phyloP scores from a whole-genome alignment of 352 stramenopile species.

The Phytophthora fragariaefolia region DNA sequence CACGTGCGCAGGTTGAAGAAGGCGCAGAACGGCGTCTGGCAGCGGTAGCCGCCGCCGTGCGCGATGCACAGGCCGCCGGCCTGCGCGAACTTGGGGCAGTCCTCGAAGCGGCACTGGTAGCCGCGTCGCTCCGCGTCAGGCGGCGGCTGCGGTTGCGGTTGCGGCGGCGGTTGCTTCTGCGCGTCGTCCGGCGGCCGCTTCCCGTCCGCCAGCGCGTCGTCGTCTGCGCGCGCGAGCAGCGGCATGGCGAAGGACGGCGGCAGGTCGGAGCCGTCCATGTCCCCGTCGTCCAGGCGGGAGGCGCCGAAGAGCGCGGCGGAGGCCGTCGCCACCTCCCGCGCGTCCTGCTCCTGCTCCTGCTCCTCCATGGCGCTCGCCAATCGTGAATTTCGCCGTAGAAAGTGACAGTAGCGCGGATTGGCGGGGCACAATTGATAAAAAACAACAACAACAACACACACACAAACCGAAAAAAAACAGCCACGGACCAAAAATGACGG shows the following conservation, averaged over 20 bases:
- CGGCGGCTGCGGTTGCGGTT: background rate
- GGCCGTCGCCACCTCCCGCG: constrained; percentile 54
- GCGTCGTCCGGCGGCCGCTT: background rate
- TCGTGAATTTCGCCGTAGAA: constrained; percentile 11
- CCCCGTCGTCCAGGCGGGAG: constrained; percentile 59
- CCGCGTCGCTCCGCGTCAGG: constrained; percentile 16
- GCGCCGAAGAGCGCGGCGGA: constrained; percentile 61
- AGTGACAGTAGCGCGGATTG: constrained; percentile 4
- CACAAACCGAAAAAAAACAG: too few species aligned
- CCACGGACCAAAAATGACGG: constrained; percentile 48
- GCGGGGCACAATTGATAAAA: constrained; percentile 1
- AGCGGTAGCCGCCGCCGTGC: constrained; percentile 75
- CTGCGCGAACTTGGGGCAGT: constrained; percentile 69
- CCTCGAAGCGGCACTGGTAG: constrained; percentile 56
- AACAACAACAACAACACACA: too few species aligned
- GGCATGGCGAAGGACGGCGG: constrained; percentile 56
- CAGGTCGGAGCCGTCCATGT: constrained; percentile 53
- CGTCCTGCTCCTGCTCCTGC: constrained; percentile 47
- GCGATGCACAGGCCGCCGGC: constrained; percentile 67
- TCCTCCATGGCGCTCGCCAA: background rate
- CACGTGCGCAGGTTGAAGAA: constrained; percentile 79
- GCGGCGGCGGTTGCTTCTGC: too few species aligned
- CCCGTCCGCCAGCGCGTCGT: constrained; percentile 12
- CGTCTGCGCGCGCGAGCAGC: constrained; percentile 35
- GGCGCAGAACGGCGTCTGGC: constrained; percentile 72